Base-by-base conservation (phyloP, 306 rosid genomes). In the Medicago lupulina region DNA sequence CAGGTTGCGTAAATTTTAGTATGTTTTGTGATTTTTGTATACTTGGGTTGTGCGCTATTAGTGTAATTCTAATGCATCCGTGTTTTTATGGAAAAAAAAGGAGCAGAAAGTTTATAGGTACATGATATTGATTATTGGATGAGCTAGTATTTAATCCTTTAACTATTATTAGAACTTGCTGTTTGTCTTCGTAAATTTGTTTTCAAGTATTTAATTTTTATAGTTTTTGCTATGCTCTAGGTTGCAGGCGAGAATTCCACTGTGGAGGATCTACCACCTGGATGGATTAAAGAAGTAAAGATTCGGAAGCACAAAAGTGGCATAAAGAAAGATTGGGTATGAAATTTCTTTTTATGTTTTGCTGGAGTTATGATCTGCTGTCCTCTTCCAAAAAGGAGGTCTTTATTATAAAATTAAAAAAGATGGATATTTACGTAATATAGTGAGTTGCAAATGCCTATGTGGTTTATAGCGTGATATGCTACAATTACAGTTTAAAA, bases 241-340 rank as follows among this genome's bases (percentile, higher is more conserved):
- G 92, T 73, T 89, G 81, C 70, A 43, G 83, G 80, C 49, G 88
- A 87, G 86, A 90, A 82, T 76, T 70, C 81, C 31, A 40, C 67
- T 47, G 87, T 23, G 67, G 91, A 89, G 71, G 96, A 88, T 86
- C 81, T 93, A 78, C 96, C 98, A 15, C 85, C 90, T 47, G 97
- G 96, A 61, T 91, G 96, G 96, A 85, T 74, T 67, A 82, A 83
- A 80, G 91, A 88, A 83, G 80, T 85, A 78, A 93, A 81, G 85
- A 84, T 82, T 73, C 80, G 65, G 81, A 81, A 72, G 86, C 81
- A 39, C 21, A 18, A 73, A 53, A 75, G 74, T 38, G 89, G 84
- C 81, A 65, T 36, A 10, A 64, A 41, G 84, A 85, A 85, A 82
- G 84, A 82, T 74, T 79, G 75, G 80, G 88, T 85, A 76, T 76